Evolutionary conservation across 1,284 basidiomycete species (phyloP).

Genomic region (Abortiporus biennis): DNA sequence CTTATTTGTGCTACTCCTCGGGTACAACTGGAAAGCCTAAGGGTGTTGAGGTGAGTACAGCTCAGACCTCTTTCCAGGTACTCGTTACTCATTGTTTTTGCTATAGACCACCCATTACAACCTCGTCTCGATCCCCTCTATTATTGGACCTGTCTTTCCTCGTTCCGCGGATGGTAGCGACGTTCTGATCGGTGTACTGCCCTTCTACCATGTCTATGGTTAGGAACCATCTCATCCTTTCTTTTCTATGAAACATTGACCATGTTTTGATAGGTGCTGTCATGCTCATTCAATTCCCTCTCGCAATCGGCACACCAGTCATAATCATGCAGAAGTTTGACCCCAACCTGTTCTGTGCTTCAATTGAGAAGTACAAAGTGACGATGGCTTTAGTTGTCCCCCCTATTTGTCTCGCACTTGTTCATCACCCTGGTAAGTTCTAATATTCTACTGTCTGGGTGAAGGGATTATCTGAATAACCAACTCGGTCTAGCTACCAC

Average conservation of each 20-base stretch:
- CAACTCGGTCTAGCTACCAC: constrained; percentile 40
- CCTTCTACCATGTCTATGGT: constrained; percentile 53
- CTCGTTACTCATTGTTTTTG: background rate
- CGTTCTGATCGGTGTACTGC: constrained; percentile 36
- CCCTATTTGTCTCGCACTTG: constrained; percentile 73
- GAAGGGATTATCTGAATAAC: background rate
- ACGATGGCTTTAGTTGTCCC: constrained; percentile 72
- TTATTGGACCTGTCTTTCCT: constrained; percentile 18
- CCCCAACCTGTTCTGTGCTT: constrained; percentile 60
- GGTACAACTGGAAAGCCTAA: constrained; percentile 41
- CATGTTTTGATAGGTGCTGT: constrained; percentile 33
- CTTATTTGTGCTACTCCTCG: constrained; percentile 43
- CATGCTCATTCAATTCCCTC: constrained; percentile 56
- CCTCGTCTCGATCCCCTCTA: constrained; percentile 25
- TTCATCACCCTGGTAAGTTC: constrained; percentile 52
- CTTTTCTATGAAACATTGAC: background rate
- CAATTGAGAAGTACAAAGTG: constrained; percentile 60
- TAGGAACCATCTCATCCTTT: constrained; percentile 1
- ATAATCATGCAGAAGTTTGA: constrained; percentile 75
- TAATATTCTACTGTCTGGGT: background rate
- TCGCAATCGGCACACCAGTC: constrained; percentile 51
- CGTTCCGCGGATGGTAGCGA: constrained; percentile 25
- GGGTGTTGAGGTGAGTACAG: constrained; percentile 28
- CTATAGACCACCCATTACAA: constrained; percentile 39
- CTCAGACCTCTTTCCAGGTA: background rate